These are phyloP conservation scores for Neopestalotiopsis rosae DNA, from an alignment of 2,329 filamentous ascomycete genomes.

Conservation along the genomic window DNA sequence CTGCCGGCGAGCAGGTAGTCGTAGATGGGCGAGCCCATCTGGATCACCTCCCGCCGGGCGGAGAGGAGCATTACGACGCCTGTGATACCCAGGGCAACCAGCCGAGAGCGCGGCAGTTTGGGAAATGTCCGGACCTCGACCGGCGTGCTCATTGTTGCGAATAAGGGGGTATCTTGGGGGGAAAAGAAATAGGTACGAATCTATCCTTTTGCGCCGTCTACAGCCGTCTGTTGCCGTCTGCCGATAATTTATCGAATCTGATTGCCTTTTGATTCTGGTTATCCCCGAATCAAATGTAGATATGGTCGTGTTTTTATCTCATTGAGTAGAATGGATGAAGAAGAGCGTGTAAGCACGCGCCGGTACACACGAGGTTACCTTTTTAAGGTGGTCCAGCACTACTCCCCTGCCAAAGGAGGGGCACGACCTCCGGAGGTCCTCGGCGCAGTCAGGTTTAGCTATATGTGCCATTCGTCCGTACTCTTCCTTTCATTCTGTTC, in stretches of 20 bases:
- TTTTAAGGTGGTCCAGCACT: background rate
- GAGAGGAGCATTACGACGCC: slow-evolving; percentile 15
- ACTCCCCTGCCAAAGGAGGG: background rate
- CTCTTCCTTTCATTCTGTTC: background rate
- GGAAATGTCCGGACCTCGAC: slow-evolving; percentile 14
- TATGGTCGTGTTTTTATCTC: background rate
- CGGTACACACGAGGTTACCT: no score
- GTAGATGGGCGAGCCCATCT: slow-evolving; percentile 12
- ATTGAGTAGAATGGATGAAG: background rate
- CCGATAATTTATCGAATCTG: background rate
- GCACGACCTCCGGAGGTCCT: background rate
- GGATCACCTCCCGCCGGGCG: background rate
- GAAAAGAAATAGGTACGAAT: background rate
- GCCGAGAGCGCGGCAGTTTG: background rate
- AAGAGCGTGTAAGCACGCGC: no score
- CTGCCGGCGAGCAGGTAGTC: slow-evolving; percentile 16
- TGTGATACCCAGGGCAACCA: background rate
- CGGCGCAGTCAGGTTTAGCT: background rate
- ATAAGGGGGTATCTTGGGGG: background rate
- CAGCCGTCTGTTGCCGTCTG: background rate
- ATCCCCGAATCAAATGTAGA: no score
- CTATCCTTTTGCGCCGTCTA: background rate
- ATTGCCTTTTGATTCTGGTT: no score
- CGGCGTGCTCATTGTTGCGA: slow-evolving; percentile 6
- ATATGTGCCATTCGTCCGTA: background rate